These are phyloP conservation scores for Hypoxylon sp. DNA, from an alignment of 2,329 filamentous ascomycete genomes.

Conservation along the genomic window DNA sequence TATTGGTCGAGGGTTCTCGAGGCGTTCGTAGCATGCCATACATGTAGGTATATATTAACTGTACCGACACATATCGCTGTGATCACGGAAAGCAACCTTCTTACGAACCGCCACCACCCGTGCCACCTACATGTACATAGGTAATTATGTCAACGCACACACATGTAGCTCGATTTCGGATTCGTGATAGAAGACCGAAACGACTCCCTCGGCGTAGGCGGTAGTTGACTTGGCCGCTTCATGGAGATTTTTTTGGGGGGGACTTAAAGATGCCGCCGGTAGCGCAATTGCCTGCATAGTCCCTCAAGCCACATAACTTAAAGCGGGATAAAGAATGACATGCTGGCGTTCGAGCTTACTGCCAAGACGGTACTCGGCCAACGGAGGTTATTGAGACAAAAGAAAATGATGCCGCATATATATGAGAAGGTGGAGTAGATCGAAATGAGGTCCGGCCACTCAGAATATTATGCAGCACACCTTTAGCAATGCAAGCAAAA, in stretches of 20 bases:
- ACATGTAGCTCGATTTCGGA: conserved; percentile 1
- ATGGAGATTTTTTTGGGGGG: background rate
- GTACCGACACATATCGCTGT: background rate
- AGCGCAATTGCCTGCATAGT: background rate
- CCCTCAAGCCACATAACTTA: background rate
- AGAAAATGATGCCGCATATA: background rate
- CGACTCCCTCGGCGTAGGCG: conserved; percentile 5
- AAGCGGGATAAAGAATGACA: background rate
- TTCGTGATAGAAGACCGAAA: conserved; percentile 3
- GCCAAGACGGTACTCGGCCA: background rate
- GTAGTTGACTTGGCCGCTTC: conserved; percentile 10
- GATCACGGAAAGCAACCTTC: background rate
- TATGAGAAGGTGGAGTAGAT: background rate
- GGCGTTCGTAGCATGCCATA: background rate
- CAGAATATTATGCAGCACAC: background rate
- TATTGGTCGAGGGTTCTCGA: background rate
- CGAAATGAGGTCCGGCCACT: background rate
- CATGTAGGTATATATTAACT: conserved; percentile 1
- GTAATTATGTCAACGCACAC: conserved; percentile 3
- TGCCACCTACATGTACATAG: background rate
- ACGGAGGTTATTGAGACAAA: background rate
- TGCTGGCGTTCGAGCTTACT: background rate
- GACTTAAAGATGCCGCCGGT: background rate
- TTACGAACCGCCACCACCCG: conserved; percentile 7
- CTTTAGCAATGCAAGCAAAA: background rate